Percentiles rank a stretch among this genome's conserved stretches.
These are phyloP conservation scores for Pezicula radicicola DNA, from an alignment of 2,329 filamentous ascomycete genomes.

Conservation along the genomic window DNA sequence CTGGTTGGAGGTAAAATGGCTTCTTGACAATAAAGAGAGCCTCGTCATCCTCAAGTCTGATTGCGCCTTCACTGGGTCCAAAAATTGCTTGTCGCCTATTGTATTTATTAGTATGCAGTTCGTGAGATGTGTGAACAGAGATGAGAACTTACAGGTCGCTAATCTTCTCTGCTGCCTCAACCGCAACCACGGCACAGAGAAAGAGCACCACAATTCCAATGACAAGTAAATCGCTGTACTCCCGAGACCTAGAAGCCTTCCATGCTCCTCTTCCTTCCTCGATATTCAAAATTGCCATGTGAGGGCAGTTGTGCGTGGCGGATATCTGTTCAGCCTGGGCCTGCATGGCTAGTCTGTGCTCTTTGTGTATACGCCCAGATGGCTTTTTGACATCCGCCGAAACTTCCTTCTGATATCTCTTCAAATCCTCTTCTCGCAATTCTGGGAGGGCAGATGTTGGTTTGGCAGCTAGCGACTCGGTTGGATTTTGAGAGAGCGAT, in stretches of 20 bases:
- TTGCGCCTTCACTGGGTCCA: conserved; percentile 8
- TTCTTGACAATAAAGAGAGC: conserved; percentile 13
- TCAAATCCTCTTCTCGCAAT: conserved; percentile 18
- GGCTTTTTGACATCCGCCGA: neutral
- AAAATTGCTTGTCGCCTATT: neutral
- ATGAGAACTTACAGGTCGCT: conserved; percentile 15
- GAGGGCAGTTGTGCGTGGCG: neutral
- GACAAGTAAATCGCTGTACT: conserved; percentile 24
- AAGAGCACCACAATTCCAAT: conserved; percentile 26
- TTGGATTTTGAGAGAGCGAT: conserved; percentile 10
- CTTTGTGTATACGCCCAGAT: too few species aligned
- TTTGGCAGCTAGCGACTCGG: conserved; percentile 11
- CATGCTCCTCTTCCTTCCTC: neutral
- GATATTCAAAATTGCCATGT: neutral
- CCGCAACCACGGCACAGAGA: conserved; percentile 16
- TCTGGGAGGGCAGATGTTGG: conserved; percentile 19
- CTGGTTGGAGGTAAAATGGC: conserved; percentile 9
- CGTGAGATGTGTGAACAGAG: neutral
- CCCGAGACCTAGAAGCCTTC: conserved; percentile 6
- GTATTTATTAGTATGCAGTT: conserved; percentile 1
- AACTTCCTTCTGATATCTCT: conserved; percentile 16
- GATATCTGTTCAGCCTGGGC: neutral
- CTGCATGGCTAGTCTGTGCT: too few species aligned
- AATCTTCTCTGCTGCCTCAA: conserved; percentile 19
- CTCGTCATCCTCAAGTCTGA: conserved; percentile 21